phyloP scores from a whole-genome alignment of 2,329 filamentous ascomycete genomes.

The Calonectria hawksworthii region DNA sequence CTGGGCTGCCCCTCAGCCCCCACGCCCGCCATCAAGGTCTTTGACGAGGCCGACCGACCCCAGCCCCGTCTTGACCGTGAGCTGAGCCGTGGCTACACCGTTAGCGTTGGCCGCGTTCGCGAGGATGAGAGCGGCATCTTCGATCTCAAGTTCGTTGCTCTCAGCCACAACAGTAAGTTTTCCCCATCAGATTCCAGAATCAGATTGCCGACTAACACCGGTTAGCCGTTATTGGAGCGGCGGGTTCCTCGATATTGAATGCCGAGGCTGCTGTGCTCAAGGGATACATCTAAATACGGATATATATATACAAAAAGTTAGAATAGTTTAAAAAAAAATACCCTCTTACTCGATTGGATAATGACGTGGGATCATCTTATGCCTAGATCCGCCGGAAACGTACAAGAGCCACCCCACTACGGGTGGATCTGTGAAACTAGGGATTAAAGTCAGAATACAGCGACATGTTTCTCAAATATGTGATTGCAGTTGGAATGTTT shows the following conservation, averaged over 20 bases:
- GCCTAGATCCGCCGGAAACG: not conserved
- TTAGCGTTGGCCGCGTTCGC: conserved; percentile 89
- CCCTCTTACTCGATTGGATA: not conserved
- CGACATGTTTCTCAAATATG: not conserved
- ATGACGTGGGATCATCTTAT: conserved; percentile 6
- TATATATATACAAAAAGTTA: conserved; percentile 18
- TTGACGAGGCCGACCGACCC: conserved; percentile 90
- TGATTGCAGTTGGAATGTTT: not conserved
- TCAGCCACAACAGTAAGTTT: conserved; percentile 82
- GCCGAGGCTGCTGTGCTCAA: conserved; percentile 93
- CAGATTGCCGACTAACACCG: conserved; percentile 7
- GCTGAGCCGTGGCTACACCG: conserved; percentile 86
- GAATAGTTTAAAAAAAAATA: conserved; percentile 19
- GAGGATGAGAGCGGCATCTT: conserved; percentile 92
- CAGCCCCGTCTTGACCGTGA: conserved; percentile 93
- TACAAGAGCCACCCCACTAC: not conserved
- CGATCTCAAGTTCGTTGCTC: conserved; percentile 93
- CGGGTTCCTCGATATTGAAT: conserved; percentile 96
- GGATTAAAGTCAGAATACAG: not conserved
- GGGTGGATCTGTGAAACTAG: not conserved
- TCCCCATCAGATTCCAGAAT: not conserved
- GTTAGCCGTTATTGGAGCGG: conserved; percentile 90
- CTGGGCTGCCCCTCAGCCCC: conserved; percentile 92
- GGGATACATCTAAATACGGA: conserved; percentile 77
- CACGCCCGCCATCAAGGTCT: conserved; percentile 83